phyloP scores from a whole-genome alignment of 2,329 filamentous ascomycete species.

The Scedosporium dehoogii region DNA sequence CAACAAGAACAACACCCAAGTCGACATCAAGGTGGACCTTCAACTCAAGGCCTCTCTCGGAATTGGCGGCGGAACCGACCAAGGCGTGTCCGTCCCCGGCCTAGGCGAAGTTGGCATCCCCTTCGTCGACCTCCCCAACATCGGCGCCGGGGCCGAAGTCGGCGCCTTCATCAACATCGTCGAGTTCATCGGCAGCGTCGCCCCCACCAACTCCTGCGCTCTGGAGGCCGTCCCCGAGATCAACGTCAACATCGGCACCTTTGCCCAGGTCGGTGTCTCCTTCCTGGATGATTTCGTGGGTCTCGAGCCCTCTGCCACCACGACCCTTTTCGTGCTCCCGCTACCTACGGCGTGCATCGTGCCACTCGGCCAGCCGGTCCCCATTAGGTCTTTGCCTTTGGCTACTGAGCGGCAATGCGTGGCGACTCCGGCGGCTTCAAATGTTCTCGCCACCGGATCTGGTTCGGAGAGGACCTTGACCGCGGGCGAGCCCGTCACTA shows the following conservation, averaged over 20 bases:
- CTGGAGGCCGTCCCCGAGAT: slow-evolving; percentile 4
- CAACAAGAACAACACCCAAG: neutral
- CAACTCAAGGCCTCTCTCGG: slow-evolving; percentile 3
- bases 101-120: neutral
- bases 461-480: neutral
- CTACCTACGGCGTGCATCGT: slow-evolving; percentile 1
- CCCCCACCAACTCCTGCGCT: neutral
- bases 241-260: slow-evolving; percentile 6
- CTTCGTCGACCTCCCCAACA: neutral
- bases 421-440: neutral
- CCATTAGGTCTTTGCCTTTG: neutral
- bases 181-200: slow-evolving; percentile 3
- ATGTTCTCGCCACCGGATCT: neutral
- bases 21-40: slow-evolving; percentile 3
- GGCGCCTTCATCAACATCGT: slow-evolving; percentile 7
- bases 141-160: slow-evolving; percentile 4
- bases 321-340: slow-evolving; percentile 2
- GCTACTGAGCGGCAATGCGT: neutral
- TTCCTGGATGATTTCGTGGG: slow-evolving; percentile 2
- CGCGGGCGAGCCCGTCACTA: neutral
- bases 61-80: neutral
- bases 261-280: neutral
- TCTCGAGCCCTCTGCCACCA: slow-evolving; percentile 1
- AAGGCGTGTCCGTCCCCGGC: neutral
- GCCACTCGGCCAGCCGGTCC: neutral